Conservation (phyloP, 2,329 filamentous ascomycete genomes). For the Catunica adiposa region DNA sequence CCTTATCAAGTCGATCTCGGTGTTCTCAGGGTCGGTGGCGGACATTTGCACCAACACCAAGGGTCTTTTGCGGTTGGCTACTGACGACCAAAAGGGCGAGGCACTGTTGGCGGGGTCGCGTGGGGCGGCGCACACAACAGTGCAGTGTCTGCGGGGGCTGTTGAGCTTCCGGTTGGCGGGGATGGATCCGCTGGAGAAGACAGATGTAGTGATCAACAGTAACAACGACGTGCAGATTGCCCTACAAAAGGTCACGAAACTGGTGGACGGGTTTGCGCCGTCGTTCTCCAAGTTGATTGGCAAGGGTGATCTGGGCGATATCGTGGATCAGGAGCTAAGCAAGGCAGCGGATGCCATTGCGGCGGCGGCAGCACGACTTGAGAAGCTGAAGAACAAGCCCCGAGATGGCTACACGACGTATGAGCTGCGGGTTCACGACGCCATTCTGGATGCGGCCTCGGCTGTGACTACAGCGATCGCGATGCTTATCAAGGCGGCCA, state of each 20-base stretch:
- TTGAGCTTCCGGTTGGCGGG: conserved; percentile 89
- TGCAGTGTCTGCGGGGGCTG: conserved; percentile 86
- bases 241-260: conserved; percentile 80
- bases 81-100: conserved; percentile 88
- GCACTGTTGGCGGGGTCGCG: conserved; percentile 68
- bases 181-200: conserved; percentile 80
- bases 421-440: conserved; percentile 89
- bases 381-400: conserved; percentile 92
- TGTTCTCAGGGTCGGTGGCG: conserved; percentile 77
- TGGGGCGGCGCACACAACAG: conserved; percentile 68
- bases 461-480: conserved; percentile 90
- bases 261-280: conserved; percentile 81
- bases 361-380: conserved; percentile 72
- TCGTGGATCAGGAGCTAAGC: conserved; percentile 79
- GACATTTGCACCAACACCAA: conserved; percentile 96
- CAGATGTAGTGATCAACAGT: conserved; percentile 91
- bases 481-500: conserved; percentile 86
- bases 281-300: conserved; percentile 61
- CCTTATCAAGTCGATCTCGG: conserved; percentile 81
- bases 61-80: conserved; percentile 79
- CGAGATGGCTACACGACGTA: conserved; percentile 90
- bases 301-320: conserved; percentile 75
- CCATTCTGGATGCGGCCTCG: conserved; percentile 80
- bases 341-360: conserved; percentile 94
- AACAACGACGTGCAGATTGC: conserved; percentile 94